phyloP scores from a whole-genome alignment of 2,329 filamentous ascomycete genomes.

The Epichloe aotearoae region DNA sequence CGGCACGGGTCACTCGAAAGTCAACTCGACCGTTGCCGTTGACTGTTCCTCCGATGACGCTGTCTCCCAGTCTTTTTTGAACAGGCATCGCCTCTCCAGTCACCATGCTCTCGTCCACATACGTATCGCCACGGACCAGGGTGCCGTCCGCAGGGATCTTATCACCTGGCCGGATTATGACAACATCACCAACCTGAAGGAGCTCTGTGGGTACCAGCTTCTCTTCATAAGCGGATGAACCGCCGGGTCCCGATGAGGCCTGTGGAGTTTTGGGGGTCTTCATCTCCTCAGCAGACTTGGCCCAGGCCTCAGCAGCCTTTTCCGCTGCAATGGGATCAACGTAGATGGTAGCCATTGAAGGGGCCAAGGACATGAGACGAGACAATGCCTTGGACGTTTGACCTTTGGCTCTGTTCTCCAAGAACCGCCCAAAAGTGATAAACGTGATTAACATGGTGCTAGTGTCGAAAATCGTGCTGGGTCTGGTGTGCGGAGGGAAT shows the following conservation, averaged over 20 bases:
- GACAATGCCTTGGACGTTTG: slow-evolving; percentile 93
- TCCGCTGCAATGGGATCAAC: slow-evolving; percentile 85
- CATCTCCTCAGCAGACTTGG: slow-evolving; percentile 17
- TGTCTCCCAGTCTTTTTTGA: slow-evolving; percentile 61
- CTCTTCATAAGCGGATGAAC: slow-evolving; percentile 57
- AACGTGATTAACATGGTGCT: slow-evolving; percentile 98
- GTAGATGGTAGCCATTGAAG: slow-evolving; percentile 95
- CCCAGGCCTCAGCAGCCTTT: slow-evolving; percentile 75
- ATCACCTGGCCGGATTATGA: slow-evolving; percentile 85
- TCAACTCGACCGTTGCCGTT: slow-evolving; percentile 88
- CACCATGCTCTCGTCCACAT: slow-evolving; percentile 96
- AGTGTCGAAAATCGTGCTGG: slow-evolving; percentile 88
- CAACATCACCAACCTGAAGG: slow-evolving; percentile 85
- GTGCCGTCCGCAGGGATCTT: slow-evolving; percentile 91
- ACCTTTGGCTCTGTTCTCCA: slow-evolving; percentile 91
- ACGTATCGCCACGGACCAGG: slow-evolving; percentile 79
- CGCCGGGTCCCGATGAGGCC: slow-evolving; percentile 21
- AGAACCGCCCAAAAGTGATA: slow-evolving; percentile 75
- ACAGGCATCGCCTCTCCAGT: slow-evolving; percentile 96
- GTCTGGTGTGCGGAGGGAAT: slow-evolving; percentile 62
- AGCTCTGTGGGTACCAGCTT: slow-evolving; percentile 85
- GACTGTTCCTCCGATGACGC: slow-evolving; percentile 85
- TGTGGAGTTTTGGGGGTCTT: slow-evolving; percentile 30
- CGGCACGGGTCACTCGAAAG: slow-evolving; percentile 82
- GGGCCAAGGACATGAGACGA: slow-evolving; percentile 85